Conservation (phyloP, 768 basidiomycete species). For the Amanita thiersii region DNA sequence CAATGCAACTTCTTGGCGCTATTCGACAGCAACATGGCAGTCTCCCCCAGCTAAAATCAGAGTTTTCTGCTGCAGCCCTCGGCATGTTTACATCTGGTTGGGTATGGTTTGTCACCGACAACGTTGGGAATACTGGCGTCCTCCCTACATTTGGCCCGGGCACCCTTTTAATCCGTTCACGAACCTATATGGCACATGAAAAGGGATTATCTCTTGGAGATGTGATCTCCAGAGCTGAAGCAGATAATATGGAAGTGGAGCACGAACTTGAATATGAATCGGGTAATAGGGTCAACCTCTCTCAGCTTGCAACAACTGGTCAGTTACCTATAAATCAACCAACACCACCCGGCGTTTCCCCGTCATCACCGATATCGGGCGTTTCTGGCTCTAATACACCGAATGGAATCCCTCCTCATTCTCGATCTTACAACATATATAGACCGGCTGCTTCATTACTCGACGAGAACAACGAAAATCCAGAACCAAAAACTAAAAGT, state of each 20-base stretch:
- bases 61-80: constrained; percentile 65
- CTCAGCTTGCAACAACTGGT: constrained; percentile 13
- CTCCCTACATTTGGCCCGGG: constrained; percentile 86
- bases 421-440: not conserved
- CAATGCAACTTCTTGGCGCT: constrained; percentile 16
- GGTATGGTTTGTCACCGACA: constrained; percentile 83
- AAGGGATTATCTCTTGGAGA: constrained; percentile 11
- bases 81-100: constrained; percentile 78
- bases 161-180: constrained; percentile 72
- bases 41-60: constrained; percentile 61
- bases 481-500: constrained; percentile 14
- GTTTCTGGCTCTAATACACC: constrained; percentile 22
- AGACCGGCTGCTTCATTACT: constrained; percentile 13
- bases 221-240: not conserved
- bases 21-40: constrained; percentile 52
- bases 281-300: constrained; percentile 1
- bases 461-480: not conserved
- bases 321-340: constrained; percentile 15
- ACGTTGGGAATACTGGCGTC: constrained; percentile 50
- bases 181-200: constrained; percentile 25
- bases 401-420: constrained; percentile 7
- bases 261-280: constrained; percentile 6
- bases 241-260: constrained; percentile 4
- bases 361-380: constrained; percentile 38
- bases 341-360: constrained; percentile 21